Evolutionary conservation across 2,329 filamentous ascomycete species (phyloP), one percentile per base, ranked within the genome.

Genomic region (Colletotrichum liriopes): DNA sequence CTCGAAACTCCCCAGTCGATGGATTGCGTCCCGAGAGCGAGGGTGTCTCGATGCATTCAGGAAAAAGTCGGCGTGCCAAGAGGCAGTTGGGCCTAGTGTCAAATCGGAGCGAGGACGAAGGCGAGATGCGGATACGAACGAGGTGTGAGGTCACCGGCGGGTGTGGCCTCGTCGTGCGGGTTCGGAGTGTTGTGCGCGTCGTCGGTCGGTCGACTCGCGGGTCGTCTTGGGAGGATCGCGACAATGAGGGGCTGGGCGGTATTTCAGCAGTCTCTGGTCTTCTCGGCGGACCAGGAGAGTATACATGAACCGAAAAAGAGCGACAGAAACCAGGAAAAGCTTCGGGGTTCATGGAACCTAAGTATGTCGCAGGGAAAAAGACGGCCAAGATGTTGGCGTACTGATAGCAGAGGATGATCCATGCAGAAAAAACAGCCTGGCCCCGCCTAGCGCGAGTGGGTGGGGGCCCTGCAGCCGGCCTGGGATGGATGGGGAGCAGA

Each of bases 11-110:
- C 76, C 75, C 75, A 74, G 74, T 73, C 72, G 74, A 76, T 72
- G 73, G 71, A 77, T 75, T 77, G 76, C 71, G 74, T 66, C 71
- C 74, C 67, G 64, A 74, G 66, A 54, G 65, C 71, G 56, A 67
- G 73, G 73, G 71, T 75, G 73, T 76, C 70, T 76, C 72, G 78
- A 81, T 79, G 78, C 79, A 81, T 81, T 79, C 78, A 80, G 78
- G 71, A 68, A 49, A 64, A 41, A 55, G 43, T 51, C 23, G 60
- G 54, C 47, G 60, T 70, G 55, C 58, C 45, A 52, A 52, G 11
- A 41, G 43, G 59, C 29, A 47, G 32, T 37, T 20, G 43, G 43
- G 11, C 43, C 29, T 18, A 23, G 54, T 8, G 35, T 14, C 14
- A 64, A 29, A 32, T 45, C 26, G 65, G 37, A 49, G 41, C 29